A percentile compares a stretch with the other conserved stretches of the same genome.
Conservation (phyloP, 192 early-diverging fungal genomes). For the Rhizophlyctis rosea region DNA sequence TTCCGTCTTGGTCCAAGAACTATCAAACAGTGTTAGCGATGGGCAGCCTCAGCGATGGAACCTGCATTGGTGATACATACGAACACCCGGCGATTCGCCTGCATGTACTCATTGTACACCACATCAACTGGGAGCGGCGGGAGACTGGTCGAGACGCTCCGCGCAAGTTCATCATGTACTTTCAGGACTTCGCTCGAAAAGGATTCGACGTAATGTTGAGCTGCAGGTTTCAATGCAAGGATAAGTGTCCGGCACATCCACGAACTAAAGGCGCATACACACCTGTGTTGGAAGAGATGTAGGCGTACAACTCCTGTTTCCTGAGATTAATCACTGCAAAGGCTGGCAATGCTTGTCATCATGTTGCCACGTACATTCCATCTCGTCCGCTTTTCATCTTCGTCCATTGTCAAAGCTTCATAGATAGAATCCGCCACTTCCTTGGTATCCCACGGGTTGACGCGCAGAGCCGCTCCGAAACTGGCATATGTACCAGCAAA, state of each 20-base stretch:
- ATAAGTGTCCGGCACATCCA: not conserved
- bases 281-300: constrained; percentile 41
- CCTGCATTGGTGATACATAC: constrained; percentile 17
- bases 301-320: constrained; percentile 33
- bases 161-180: constrained; percentile 36
- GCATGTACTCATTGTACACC: constrained; percentile 28
- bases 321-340: too few species aligned
- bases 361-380: constrained; percentile 34
- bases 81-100: constrained; percentile 34
- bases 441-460: constrained; percentile 55
- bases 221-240: constrained; percentile 19
- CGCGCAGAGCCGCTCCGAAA: constrained; percentile 52
- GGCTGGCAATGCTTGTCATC: too few species aligned
- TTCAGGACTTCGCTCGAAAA: constrained; percentile 37
- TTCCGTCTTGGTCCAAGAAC: constrained; percentile 51
- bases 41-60: constrained; percentile 1
- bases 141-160: constrained; percentile 35
- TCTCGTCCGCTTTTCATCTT: constrained; percentile 44
- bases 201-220: constrained; percentile 44
- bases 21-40: constrained; percentile 1
- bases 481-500: constrained; percentile 58
- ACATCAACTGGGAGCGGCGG: constrained; percentile 31
- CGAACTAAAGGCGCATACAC: constrained; percentile 7
- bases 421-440: constrained; percentile 46
- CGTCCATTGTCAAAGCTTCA: constrained; percentile 40